Evolutionary conservation across 2,329 filamentous ascomycete genomes (phyloP), one percentile per base, ranked within the genome.

Genomic region (Chrysosporium queenslandicum): DNA sequence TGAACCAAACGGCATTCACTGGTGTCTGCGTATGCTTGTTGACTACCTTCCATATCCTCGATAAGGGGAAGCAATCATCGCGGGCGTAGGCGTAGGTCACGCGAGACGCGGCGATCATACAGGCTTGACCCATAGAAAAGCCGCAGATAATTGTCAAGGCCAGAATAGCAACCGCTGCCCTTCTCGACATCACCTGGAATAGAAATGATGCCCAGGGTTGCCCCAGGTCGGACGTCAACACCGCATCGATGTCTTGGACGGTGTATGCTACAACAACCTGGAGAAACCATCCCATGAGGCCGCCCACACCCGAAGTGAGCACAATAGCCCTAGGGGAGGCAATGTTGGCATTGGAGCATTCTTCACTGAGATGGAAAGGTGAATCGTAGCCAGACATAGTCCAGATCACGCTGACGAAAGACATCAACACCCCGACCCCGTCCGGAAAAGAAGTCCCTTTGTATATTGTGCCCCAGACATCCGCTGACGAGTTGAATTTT

Each of bases 241-340:
- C 78, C 1, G 64, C 73, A 0, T 71, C 67, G 55, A 87, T 82
- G 60, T 83, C 78, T 43, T 80, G 72, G 27, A 86, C 80, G 0
- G 83, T 87, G 65, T 87, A 87, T 11, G 83, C 83, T 45, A 86
- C 81, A 0, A 86, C 80, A 8, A 86, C 72, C 63, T 87, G 84
- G n/a, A 88, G 68, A 58, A 85, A 80, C 80, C 83, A 88, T 42
- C 85, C 85, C 56, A 85, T 74, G 2, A 83, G 56, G 1, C 83
- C 83, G 4, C 85, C 85, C 1, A 82, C 72, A 1, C 71, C 77
- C 0, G 81, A 81, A 0, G 85, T 87, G 62, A 87, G 71, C 34
- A 86, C 78, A 49, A 87, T 88, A 6, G 84, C 84, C 11, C 84
- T 78, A 0, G 84, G 84, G 8, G 82, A 78, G 27, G 85, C 83